Percentiles rank a stretch among this genome's conserved stretches.
Evolutionary conservation across 2,329 filamentous ascomycete species (phyloP).

Genomic region (Penicillium sp.): DNA sequence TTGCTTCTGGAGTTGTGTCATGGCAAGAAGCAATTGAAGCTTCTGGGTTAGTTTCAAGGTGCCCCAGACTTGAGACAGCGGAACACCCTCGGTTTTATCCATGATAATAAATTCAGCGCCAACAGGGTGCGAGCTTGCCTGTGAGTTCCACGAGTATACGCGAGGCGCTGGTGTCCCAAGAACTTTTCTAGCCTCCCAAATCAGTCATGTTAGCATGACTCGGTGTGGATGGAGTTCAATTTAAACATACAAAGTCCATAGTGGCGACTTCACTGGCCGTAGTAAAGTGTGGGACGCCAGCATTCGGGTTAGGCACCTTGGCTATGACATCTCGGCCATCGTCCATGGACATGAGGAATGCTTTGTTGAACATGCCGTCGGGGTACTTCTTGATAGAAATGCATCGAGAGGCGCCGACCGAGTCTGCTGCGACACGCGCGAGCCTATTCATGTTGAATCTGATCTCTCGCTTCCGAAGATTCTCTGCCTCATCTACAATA

Average conservation of each 20-base stretch:
- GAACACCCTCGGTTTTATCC: conserved; percentile 24
- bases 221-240: not conserved
- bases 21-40: conserved; percentile 27
- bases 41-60: conserved; percentile 24
- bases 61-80: conserved; percentile 26
- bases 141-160: conserved; percentile 24
- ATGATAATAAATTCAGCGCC: conserved; percentile 25
- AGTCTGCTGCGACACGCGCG: conserved; percentile 21
- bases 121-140: conserved; percentile 19
- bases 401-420: conserved; percentile 17
- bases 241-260: conserved; percentile 22
- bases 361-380: conserved; percentile 9
- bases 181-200: conserved; percentile 22
- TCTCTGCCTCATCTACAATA: conserved; percentile 25
- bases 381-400: conserved; percentile 23
- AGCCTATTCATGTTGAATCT: conserved; percentile 25
- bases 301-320: conserved; percentile 36
- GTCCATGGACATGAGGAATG: conserved; percentile 30
- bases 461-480: conserved; percentile 22
- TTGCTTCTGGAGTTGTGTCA: conserved; percentile 27
- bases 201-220: not conserved
- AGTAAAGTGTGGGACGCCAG: conserved; percentile 28
- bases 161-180: conserved; percentile 22
- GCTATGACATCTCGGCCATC: conserved; percentile 33
- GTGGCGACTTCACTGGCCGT: conserved; percentile 41